Base-by-base conservation (phyloP, 2,329 filamentous ascomycete species). In the Monosporascus sp. region DNA sequence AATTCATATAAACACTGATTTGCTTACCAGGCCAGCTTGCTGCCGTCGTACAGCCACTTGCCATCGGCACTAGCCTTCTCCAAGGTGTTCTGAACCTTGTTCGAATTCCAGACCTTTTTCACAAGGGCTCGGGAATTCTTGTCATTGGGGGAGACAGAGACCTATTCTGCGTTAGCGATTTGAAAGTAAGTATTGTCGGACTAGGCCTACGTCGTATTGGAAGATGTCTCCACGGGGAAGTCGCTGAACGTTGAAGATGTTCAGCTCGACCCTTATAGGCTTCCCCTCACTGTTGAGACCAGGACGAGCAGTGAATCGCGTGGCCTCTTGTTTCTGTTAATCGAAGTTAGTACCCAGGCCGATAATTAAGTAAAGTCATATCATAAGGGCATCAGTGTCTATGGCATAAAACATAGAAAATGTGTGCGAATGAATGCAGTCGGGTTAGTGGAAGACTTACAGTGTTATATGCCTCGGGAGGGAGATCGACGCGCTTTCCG, bases 1-100 rank as follows among this genome's bases (percentile, higher is more conserved):
- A 2, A 40, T 2, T 2, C 4, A 17, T 34, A 34, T 34, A 47
- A 20, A 44, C n/a, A 4, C 40, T 14, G 9, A 14, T 20, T 56
- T 54, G 69, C 75, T 63, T 75, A 88, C 93, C 94, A 99, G 17
- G 91, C 92, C 47, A 99, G 79, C 69, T 87, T 90, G 64, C 87
- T 86, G 27, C 90, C 90, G 72, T 97, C 91, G 62, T 84, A 91
- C 52, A 97, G 81, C 81, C 87, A 91, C 43, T 61, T 64, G 19
- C 68, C 68, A 5, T 71, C 74, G 54, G 11, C 31, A 34, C 9
- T 34, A 34, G 76, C 75, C 2, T 73, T 70, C 2, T 75, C 73
- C 1, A 92, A 72, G 3, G 72, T 71, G 0, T 70, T 57, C 66
- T 88, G 81, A 7, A 91, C 78, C 0, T 73, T 70, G 1, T 79